These are phyloP conservation scores for Phialophora macrospora DNA, from an alignment of 2,329 filamentous ascomycete species.

Conservation along the genomic window DNA sequence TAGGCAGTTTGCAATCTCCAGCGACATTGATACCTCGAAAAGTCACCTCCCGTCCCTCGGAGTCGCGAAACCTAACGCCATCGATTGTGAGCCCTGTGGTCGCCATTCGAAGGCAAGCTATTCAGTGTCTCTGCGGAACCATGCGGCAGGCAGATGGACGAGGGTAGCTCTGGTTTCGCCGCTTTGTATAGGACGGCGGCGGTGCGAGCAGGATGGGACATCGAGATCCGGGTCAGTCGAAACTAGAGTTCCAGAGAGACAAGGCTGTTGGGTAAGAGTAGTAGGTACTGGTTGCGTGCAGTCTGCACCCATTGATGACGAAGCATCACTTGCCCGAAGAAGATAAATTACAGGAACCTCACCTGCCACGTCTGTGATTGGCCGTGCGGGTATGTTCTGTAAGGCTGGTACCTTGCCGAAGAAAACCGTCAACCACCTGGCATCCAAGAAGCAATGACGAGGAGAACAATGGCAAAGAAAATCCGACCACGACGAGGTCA, in stretches of 20 bases:
- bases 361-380: too few species aligned
- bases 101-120: constrained; percentile 61
- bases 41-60: constrained; percentile 79
- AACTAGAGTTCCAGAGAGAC: background rate
- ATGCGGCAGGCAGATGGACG: constrained; percentile 20
- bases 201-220: background rate
- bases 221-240: background rate
- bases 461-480: too few species aligned
- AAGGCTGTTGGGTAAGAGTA: background rate
- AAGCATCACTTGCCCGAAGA: background rate
- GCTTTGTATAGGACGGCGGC: background rate
- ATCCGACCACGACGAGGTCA: too few species aligned
- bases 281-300: background rate
- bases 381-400: too few species aligned
- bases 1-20: constrained; percentile 87
- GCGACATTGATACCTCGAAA: constrained; percentile 94
- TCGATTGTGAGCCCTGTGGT: constrained; percentile 80
- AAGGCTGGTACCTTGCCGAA: too few species aligned
- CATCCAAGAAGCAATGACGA: too few species aligned
- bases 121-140: constrained; percentile 8
- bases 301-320: background rate
- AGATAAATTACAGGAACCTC: background rate
- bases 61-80: constrained; percentile 81
- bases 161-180: background rate
- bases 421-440: too few species aligned